A percentile compares a stretch with the other conserved stretches of the same genome.
phyloP scores from a whole-genome alignment of 2,329 filamentous ascomycete species.

The Dissoconium aciculare region DNA sequence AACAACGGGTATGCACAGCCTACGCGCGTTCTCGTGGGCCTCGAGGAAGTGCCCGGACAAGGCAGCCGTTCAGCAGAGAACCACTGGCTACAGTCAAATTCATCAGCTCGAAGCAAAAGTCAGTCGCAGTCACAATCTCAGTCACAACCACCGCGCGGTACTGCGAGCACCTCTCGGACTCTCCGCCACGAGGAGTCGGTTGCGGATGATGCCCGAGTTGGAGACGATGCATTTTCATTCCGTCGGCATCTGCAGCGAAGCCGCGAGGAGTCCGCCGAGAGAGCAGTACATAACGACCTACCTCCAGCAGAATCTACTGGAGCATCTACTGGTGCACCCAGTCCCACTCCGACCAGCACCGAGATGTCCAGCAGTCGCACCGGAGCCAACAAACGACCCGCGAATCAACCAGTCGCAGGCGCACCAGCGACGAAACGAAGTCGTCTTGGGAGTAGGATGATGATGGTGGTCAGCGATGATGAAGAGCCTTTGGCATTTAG shows the following conservation, averaged over 20 bases:
- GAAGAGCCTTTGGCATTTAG: conserved; percentile 40
- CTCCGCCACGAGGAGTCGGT: conserved; percentile 4
- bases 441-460: conserved; percentile 21
- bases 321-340: conserved; percentile 8
- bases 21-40: conserved; percentile 49
- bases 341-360: conserved; percentile 7
- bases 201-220: conserved; percentile 10
- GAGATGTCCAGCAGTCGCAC: conserved; percentile 8
- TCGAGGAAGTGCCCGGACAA: conserved; percentile 58
- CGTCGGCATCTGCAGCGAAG: conserved; percentile 16
- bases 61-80: conserved; percentile 60
- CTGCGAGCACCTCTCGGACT: conserved; percentile 2
- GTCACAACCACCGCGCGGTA: conserved; percentile 5
- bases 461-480: conserved; percentile 39
- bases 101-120: conserved; percentile 12
- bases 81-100: conserved; percentile 47
- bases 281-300: too few species aligned
- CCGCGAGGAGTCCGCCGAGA: conserved; percentile 17
- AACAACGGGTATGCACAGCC: conserved; percentile 28
- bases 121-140: conserved; percentile 12
- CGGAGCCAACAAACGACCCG: conserved; percentile 18
- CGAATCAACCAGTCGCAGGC: conserved; percentile 9
- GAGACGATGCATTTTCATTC: conserved; percentile 16
- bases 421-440: conserved; percentile 20
- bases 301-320: too few species aligned